Conservation (phyloP, 371 early-diverging fungal species). For the Sporodiniella umbellata region DNA sequence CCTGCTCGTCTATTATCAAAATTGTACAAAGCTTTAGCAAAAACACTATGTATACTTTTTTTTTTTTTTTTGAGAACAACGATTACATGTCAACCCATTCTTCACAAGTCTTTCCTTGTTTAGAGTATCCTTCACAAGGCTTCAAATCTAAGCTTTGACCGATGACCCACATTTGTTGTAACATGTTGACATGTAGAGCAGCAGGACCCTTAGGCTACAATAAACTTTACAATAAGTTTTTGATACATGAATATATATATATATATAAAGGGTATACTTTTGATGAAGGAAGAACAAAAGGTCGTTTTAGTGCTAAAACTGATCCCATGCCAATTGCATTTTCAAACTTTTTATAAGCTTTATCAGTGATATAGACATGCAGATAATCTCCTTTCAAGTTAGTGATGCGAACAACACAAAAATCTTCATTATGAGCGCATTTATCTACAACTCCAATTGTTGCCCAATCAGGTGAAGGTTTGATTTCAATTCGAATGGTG, state of each 20-base stretch:
- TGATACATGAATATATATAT: neutral
- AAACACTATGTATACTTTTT: too few species aligned
- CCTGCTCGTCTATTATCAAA: slow-evolving; percentile 27
- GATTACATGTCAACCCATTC: slow-evolving; percentile 35
- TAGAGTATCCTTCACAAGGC: slow-evolving; percentile 24
- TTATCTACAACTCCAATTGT: slow-evolving; percentile 37
- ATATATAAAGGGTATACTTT: neutral
- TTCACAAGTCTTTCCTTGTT: slow-evolving; percentile 21
- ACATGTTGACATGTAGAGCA: slow-evolving; percentile 24
- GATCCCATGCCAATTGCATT: slow-evolving; percentile 21
- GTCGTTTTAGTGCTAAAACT: slow-evolving; percentile 26
- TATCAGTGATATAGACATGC: slow-evolving; percentile 29
- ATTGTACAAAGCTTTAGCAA: too few species aligned
- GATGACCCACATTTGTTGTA: slow-evolving; percentile 31
- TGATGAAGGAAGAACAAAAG: slow-evolving; percentile 16
- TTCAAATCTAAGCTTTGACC: slow-evolving; percentile 35
- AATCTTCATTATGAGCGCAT: slow-evolving; percentile 7
- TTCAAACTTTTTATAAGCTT: slow-evolving; percentile 18
- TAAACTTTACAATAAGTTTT: neutral
- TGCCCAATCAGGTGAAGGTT: slow-evolving; percentile 32
- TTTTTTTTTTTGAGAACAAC: neutral
- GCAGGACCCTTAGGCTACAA: slow-evolving; percentile 5
- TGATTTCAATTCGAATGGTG: slow-evolving; percentile 28
- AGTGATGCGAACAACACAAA: slow-evolving; percentile 26
- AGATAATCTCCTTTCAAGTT: slow-evolving; percentile 27